Evolutionary conservation across 2,329 filamentous ascomycete species (phyloP).

Genomic region (Phyllosticta ampelicida): DNA sequence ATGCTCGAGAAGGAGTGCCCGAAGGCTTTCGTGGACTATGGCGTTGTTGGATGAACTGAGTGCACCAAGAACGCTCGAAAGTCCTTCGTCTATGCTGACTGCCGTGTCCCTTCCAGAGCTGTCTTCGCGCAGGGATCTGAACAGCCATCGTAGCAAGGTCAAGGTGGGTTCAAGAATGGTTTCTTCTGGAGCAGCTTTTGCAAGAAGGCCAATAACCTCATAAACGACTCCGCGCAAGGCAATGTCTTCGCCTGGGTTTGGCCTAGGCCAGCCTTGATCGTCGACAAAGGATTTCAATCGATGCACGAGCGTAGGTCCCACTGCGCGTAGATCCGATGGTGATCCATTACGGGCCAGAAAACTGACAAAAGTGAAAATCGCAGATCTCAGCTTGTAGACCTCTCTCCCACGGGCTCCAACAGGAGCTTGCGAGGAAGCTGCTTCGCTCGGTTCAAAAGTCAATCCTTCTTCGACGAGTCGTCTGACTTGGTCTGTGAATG

Average conservation of each 20-base stretch:
- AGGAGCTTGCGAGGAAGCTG: slow-evolving; percentile 28
- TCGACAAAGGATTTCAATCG: slow-evolving; percentile 64
- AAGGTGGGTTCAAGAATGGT: slow-evolving; percentile 41
- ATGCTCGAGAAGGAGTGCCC: slow-evolving; percentile 25
- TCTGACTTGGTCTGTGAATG: slow-evolving; percentile 56
- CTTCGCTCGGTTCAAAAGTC: slow-evolving; percentile 12
- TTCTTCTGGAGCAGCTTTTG: slow-evolving; percentile 52
- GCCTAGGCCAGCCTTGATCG: slow-evolving; percentile 71
- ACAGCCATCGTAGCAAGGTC: slow-evolving; percentile 63
- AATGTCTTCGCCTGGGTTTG: slow-evolving; percentile 45
- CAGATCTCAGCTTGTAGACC: slow-evolving; percentile 65
- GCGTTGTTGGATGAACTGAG: slow-evolving; percentile 31
- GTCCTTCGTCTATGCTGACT: slow-evolving; percentile 78
- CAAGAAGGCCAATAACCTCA: slow-evolving; percentile 78
- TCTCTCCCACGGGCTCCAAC: slow-evolving; percentile 49
- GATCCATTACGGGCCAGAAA: slow-evolving; percentile 73
- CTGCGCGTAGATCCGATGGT: slow-evolving; percentile 46
- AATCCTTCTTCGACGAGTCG: slow-evolving; percentile 51
- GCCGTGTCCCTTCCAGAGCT: slow-evolving; percentile 60
- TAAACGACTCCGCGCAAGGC: slow-evolving; percentile 71
- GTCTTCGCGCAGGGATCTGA: slow-evolving; percentile 72
- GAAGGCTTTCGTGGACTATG: slow-evolving; percentile 30
- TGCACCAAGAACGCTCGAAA: slow-evolving; percentile 64
- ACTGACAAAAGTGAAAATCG: slow-evolving; percentile 75
- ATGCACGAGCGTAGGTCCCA: slow-evolving; percentile 58